phyloP scores from a whole-genome alignment of 2,329 filamentous ascomycete genomes.

The Aurifilum marmelostoma region DNA sequence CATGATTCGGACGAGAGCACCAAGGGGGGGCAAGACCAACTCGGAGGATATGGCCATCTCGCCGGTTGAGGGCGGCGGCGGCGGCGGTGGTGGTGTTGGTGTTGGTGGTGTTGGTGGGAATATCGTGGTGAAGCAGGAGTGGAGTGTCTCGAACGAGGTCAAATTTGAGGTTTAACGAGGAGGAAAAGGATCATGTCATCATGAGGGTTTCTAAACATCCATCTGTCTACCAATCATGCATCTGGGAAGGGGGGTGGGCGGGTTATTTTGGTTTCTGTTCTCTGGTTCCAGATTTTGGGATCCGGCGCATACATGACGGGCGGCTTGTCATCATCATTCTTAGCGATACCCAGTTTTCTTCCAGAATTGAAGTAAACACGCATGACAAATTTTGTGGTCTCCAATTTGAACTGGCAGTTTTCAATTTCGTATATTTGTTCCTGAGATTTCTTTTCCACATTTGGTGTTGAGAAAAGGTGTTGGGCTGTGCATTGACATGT shows the following conservation, averaged over 20 bases:
- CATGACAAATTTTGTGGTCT: neutral
- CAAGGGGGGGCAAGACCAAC: neutral
- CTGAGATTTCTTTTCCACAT: neutral
- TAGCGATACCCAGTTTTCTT: conserved; percentile 5
- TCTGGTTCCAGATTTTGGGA: neutral
- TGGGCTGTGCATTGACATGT: neutral
- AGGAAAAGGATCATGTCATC: neutral
- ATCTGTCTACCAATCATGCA: neutral
- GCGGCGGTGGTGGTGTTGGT: no score
- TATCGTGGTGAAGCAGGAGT: conserved; percentile 22
- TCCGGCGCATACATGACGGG: neutral
- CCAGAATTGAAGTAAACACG: conserved; percentile 1
- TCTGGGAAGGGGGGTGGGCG: neutral
- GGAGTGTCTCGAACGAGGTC: conserved; percentile 22
- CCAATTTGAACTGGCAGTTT: neutral
- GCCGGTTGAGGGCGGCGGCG: neutral
- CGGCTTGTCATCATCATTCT: neutral
- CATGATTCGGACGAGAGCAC: conserved; percentile 21
- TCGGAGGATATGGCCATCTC: conserved; percentile 12
- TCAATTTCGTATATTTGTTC: neutral
- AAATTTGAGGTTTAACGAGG: conserved; percentile 3
- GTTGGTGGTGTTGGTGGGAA: no score
- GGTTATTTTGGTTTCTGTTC: neutral
- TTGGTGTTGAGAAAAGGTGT: neutral
- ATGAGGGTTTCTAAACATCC: neutral